Base-by-base conservation (phyloP, 805 yeast species). In the Jamesozyma gamospora region DNA sequence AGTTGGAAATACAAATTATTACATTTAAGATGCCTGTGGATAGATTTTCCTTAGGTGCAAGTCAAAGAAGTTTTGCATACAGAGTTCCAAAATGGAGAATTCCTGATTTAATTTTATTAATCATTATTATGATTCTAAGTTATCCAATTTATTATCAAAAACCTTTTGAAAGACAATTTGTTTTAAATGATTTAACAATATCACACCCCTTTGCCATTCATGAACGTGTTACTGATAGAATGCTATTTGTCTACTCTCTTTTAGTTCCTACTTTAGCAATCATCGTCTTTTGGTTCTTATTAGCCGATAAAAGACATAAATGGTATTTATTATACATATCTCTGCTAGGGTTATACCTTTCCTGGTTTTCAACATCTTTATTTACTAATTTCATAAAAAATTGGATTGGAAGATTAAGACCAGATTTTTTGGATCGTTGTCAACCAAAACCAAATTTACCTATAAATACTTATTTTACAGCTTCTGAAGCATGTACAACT, bases 371-470 rank as follows among this genome's bases (percentile, higher is more conserved):
- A 12, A 75, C 83, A 24, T 69, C 76, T 32, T 64, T 80, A 24
- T 52, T 82, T 37, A 84, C 95, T 3, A 85, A 85, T 52, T 65
- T 79, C 13, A 56, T 85, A 43, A 90, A 90, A 64, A 77, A 81
- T 54, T 77, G 83, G 76, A 75, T 90, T 40, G 96, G 96, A 4
- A 73, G 96, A 55, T 84, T 81, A 45, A 70, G 98, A 43, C 98
- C 98, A 0, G 98, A 90, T 61, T 84, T 88, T 56, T 62, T 90
- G 38, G 84, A 87, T 5, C 71, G 97, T 49, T 90, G 97, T 59
- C 55, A 70, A 16, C 96, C 96, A 4, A 65, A 63, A 26, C 59
- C 62, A 1, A 78, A 65, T 36, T 70, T 88, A 0, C 79, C 87
- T 1, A 49, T 63, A 15, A 66, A 75, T 49, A 64, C 69, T 1